A percentile compares a stretch with the other conserved stretches of the same genome.
Conservation (phyloP, 768 basidiomycete genomes). For the Mycena crocata region DNA sequence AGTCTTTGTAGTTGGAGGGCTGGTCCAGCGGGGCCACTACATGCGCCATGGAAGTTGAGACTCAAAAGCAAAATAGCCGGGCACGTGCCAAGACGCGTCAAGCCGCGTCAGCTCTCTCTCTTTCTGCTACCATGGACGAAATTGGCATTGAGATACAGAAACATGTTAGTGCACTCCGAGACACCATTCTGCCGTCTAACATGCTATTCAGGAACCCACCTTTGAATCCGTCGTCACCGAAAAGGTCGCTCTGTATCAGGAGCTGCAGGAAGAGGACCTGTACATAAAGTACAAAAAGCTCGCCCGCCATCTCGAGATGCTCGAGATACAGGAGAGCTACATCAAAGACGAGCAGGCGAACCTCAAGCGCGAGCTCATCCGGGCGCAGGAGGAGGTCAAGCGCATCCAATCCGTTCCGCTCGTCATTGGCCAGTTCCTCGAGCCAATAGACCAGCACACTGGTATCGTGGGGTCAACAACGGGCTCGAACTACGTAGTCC, state of each 20-base stretch:
- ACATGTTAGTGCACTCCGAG: slow-evolving; percentile 65
- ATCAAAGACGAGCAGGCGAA: slow-evolving; percentile 99
- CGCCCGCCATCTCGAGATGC: slow-evolving; percentile 93
- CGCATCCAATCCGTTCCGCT: slow-evolving; percentile 98
- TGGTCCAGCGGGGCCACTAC: slow-evolving; percentile 88
- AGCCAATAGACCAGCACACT: slow-evolving; percentile 97
- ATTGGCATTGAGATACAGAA: slow-evolving; percentile 87
- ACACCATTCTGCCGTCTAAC: slow-evolving; percentile 14
- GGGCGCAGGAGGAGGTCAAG: slow-evolving; percentile 99
- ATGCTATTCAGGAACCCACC: slow-evolving; percentile 79
- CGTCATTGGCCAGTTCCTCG: slow-evolving; percentile 99
- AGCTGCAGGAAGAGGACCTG: slow-evolving; percentile 91
- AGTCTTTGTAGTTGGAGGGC: slow-evolving; percentile 98
- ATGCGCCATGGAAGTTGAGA: slow-evolving; percentile 75
- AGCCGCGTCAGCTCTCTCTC: slow-evolving; percentile 61
- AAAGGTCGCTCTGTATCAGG: slow-evolving; percentile 87
- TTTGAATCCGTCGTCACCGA: slow-evolving; percentile 90
- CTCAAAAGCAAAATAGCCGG: not conserved
- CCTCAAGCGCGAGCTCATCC: slow-evolving; percentile 96
- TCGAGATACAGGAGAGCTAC: slow-evolving; percentile 94
- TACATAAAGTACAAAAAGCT: slow-evolving; percentile 99
- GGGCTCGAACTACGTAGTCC: slow-evolving; percentile 97
- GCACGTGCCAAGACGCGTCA: slow-evolving; percentile 45
- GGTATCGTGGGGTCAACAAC: slow-evolving; percentile 98
- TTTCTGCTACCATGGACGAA: slow-evolving; percentile 78